Base-by-base conservation (phyloP, 441 rosid genomes). In the Bruguiera hainesii region DNA sequence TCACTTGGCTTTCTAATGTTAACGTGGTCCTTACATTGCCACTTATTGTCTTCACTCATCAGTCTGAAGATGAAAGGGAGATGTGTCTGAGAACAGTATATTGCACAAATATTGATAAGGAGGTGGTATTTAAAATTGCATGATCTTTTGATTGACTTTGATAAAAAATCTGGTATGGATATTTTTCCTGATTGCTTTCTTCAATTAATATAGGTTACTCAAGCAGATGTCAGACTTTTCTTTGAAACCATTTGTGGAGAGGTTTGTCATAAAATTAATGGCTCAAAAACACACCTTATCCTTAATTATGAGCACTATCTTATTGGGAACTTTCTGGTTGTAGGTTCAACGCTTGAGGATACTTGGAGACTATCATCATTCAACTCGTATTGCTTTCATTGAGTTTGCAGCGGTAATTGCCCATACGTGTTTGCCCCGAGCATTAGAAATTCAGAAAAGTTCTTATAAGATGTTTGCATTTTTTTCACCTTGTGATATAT, bases 61-160 rank as follows among this genome's bases (percentile, higher is more conserved):
- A 91, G 98, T 77, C 69, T 74, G 98, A 90, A 79, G 96, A 91
- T 81, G 98, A 93, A 52, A 89, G 97, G 26, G 94, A 90, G 85
- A 90, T 85, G 92, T 90, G 96, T 58, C 73, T 87, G 15, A 85
- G 95, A 79, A 90, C 97, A 56, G 87, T 90, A 67, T 90, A 90
- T 62, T 90, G 97, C 75, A 87, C 97, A 74, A 90, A 90, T 81
- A 90, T 92, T 20, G 98, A 92, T 74, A 92, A 85, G 80, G 88
- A 84, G 91, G 98, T 90, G 65, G 48, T 23, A 20, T 59, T 49
- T 42, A 11, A 18, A 7, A 4, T 60, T 11, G 6, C 18, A 28
- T 37, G 49, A 60, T 26, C 28, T 55, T 55, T 55, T 55, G 58
- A 55, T 20, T 15, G 58, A 20, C 9, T 53, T 21, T 11, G 26